These are phyloP conservation scores for Adenanthera pavonina DNA, from an alignment of 306 rosid species.

Conservation along the genomic window DNA sequence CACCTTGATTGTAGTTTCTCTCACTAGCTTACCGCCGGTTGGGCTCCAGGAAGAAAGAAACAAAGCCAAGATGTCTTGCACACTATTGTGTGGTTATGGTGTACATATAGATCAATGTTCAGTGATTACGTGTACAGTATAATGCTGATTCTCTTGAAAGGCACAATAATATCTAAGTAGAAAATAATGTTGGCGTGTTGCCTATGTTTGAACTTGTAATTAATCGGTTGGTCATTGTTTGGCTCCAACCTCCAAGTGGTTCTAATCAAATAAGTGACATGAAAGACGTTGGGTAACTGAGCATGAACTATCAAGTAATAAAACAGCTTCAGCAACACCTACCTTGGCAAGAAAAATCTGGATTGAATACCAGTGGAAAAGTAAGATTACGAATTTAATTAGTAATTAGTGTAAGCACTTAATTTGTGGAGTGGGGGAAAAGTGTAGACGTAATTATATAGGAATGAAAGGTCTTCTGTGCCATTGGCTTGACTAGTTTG, in stretches of 20 bases:
- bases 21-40: background rate
- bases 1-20: slow-evolving; percentile 8
- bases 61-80: background rate
- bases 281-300: background rate
- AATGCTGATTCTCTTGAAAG: slow-evolving; percentile 6
- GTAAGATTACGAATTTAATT: background rate
- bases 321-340: background rate
- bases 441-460: background rate
- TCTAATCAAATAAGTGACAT: background rate
- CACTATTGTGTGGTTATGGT: slow-evolving; percentile 2
- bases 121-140: slow-evolving; percentile 6
- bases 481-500: slow-evolving; percentile 28
- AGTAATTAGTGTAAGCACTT: background rate
- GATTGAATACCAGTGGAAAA: background rate
- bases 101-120: slow-evolving; percentile 6
- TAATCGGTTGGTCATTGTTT: background rate
- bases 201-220: background rate
- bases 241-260: background rate
- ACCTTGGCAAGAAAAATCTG: background rate
- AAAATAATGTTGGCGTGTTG: background rate
- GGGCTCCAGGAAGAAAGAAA: background rate
- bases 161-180: background rate
- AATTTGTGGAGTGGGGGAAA: background rate
- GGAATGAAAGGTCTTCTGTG: background rate
- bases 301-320: background rate